These are phyloP conservation scores for Vitis hybrid DNA, from an alignment of 177 flowering plant genomes.

Conservation along the genomic window DNA sequence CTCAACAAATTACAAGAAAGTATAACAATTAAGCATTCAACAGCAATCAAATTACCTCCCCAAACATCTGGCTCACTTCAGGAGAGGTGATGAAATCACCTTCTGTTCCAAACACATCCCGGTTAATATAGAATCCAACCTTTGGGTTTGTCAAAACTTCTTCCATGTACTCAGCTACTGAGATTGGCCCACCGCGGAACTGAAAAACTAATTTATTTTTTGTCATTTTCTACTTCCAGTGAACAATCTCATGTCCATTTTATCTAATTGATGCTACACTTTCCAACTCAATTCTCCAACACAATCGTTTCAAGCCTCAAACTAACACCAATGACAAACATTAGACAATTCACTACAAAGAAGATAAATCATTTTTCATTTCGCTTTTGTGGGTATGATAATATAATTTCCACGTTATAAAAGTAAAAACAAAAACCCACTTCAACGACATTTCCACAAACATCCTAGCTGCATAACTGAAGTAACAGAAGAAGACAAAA, in stretches of 20 bases:
- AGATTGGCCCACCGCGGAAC: constrained; percentile 96
- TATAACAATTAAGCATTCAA: neutral
- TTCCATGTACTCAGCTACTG: constrained; percentile 97
- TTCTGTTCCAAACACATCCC: constrained; percentile 86
- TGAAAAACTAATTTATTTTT: constrained; percentile 22
- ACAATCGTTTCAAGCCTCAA: too few species aligned
- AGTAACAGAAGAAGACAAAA: neutral
- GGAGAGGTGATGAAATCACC: constrained; percentile 98
- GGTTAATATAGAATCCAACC: constrained; percentile 80
- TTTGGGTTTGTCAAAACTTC: constrained; percentile 95
- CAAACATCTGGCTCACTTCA: constrained; percentile 99
- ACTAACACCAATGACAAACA: neutral
- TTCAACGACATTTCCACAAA: too few species aligned
- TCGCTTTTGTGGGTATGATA: too few species aligned
- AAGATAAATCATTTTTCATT: too few species aligned
- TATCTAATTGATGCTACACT: too few species aligned
- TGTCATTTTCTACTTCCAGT: too few species aligned
- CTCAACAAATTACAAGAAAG: neutral
- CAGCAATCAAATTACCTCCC: constrained; percentile 59
- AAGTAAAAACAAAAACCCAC: too few species aligned
- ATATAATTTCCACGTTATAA: too few species aligned
- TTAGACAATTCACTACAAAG: neutral
- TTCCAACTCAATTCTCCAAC: too few species aligned
- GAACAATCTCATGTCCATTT: too few species aligned
- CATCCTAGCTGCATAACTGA: too few species aligned